phyloP scores from a whole-genome alignment of 192 early-diverging fungal species.

The Spizellomyces sp. region DNA sequence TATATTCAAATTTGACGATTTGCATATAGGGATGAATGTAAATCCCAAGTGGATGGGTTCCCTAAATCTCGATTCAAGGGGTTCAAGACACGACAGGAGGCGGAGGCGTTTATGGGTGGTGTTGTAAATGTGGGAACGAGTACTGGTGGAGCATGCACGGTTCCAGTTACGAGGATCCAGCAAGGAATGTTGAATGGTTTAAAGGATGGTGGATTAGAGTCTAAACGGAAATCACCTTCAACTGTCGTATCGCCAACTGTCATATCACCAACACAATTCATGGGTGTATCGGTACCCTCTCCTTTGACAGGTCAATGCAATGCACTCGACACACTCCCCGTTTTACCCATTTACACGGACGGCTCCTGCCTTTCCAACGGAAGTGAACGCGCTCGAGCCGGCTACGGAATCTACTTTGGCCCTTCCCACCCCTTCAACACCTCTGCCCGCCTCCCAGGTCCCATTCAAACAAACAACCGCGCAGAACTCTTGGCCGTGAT shows the following conservation, averaged over 20 bases:
- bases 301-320: no score
- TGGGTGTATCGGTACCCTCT: no score
- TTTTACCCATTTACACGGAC: conserved; percentile 71
- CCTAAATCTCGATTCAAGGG: conserved; percentile 64
- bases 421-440: conserved; percentile 61
- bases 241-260: no score
- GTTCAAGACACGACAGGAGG: conserved; percentile 59
- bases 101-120: conserved; percentile 48
- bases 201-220: no score
- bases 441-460: conserved; percentile 39
- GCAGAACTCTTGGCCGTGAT: conserved; percentile 41
- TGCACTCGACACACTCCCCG: not conserved
- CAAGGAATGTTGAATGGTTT: no score
- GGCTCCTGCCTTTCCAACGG: conserved; percentile 81
- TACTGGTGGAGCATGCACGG: not conserved
- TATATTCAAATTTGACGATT: no score
- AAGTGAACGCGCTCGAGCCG: conserved; percentile 60
- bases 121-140: not conserved
- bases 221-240: no score
- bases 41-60: conserved; percentile 53
- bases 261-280: not conserved
- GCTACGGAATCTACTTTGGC: conserved; percentile 86
- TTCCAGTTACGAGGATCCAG: not conserved
- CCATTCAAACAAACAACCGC: conserved; percentile 51
- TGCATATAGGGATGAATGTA: conserved; percentile 74